Evolutionary conservation across 441 rosid species (phyloP).

Genomic region (Raphanus hybrid): DNA sequence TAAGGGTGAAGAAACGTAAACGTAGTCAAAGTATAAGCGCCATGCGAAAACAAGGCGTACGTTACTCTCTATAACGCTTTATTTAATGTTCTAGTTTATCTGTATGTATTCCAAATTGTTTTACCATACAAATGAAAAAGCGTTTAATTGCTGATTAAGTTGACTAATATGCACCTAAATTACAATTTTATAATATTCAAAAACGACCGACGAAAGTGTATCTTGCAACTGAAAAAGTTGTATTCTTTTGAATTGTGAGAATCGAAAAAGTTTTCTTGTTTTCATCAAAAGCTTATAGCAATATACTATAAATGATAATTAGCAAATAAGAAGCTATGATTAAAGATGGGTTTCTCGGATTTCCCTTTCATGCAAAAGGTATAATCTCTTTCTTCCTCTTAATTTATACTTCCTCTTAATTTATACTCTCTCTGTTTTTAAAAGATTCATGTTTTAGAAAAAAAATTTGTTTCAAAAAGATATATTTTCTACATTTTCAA

Average conservation of each 20-base stretch:
- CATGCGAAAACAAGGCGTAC: constrained; percentile 18
- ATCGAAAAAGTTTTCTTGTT: constrained; percentile 25
- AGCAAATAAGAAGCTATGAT: constrained; percentile 22
- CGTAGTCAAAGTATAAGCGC: constrained; percentile 10
- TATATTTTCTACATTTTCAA: too few relatives aligned
- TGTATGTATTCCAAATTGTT: neutral
- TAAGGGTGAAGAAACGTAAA: constrained; percentile 10
- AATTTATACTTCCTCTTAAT: too few relatives aligned
- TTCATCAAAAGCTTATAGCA: constrained; percentile 24
- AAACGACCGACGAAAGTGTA: constrained; percentile 10
- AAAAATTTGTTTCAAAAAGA: too few relatives aligned
- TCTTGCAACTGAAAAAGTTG: constrained; percentile 38
- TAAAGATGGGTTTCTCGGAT: constrained; percentile 34
- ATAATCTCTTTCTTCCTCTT: constrained; percentile 4
- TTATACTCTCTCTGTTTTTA: too few relatives aligned
- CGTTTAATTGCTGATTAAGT: neutral
- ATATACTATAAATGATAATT: constrained; percentile 17
- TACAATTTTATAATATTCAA: constrained; percentile 1
- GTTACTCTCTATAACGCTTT: constrained; percentile 24
- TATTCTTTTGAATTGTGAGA: neutral
- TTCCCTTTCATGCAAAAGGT: constrained; percentile 36
- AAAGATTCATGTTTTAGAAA: too few relatives aligned
- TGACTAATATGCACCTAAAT: neutral
- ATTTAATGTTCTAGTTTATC: neutral
- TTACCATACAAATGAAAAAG: neutral